Conservation (phyloP, 148 eudicot species). For the Cornus florida region DNA sequence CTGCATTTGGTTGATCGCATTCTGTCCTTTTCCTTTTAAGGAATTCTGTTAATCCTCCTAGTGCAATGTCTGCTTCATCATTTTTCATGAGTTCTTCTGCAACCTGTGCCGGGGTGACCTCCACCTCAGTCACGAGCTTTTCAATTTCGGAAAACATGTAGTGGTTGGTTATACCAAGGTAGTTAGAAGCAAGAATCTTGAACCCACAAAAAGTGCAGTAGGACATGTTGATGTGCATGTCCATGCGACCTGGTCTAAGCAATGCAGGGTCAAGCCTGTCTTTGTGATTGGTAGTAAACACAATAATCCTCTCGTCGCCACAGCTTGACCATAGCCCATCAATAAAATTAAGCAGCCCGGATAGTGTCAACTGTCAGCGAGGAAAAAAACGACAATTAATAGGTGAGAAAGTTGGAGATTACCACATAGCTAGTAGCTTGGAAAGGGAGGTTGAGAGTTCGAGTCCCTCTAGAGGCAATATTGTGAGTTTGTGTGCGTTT, state of each 20-base stretch:
- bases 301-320: conserved; percentile 18
- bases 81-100: conserved; percentile 19
- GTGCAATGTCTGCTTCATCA: conserved; percentile 4
- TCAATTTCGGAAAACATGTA: conserved; percentile 7
- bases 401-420: too few species aligned
- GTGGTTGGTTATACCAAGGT: conserved; percentile 7
- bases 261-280: conserved; percentile 17
- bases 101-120: conserved; percentile 16
- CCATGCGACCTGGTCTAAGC: conserved; percentile 24
- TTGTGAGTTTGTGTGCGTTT: too few species aligned
- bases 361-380: conserved; percentile 7
- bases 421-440: too few species aligned
- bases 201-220: conserved; percentile 14
- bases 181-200: conserved; percentile 15
- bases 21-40: not conserved
- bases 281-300: conserved; percentile 21
- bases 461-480: too few species aligned
- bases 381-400: not conserved
- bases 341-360: conserved; percentile 22
- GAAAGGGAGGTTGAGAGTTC: too few species aligned
- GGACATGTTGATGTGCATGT: conserved; percentile 25
- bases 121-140: conserved; percentile 4
- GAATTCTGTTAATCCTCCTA: not conserved
- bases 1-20: not conserved
- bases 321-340: conserved; percentile 23